These are phyloP conservation scores for Paecilomyces sp. DNA, from an alignment of 2,329 filamentous ascomycete species.

Conservation along the genomic window DNA sequence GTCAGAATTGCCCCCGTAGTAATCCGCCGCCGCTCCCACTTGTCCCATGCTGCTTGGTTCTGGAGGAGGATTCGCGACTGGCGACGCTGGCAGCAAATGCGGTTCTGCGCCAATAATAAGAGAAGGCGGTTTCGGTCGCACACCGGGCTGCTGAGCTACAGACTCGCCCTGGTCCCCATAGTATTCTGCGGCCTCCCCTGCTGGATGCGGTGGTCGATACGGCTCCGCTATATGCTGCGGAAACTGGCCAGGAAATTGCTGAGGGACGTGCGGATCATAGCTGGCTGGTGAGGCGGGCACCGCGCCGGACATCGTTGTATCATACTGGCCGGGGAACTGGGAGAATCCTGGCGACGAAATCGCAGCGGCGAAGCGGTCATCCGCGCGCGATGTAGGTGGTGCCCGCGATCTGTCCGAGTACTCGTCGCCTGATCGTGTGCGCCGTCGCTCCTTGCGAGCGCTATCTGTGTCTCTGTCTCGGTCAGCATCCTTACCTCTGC, in stretches of 20 bases:
- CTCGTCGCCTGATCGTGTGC: conserved; percentile 22
- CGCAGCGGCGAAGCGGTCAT: conserved; percentile 22
- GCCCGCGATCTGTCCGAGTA: conserved; percentile 14
- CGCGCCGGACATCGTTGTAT: conserved; percentile 12
- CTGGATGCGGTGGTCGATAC: conserved; percentile 39
- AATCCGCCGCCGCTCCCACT: conserved; percentile 48
- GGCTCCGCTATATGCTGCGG: conserved; percentile 39
- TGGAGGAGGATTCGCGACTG: conserved; percentile 45
- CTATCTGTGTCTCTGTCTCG: conserved; percentile 10
- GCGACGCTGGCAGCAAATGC: conserved; percentile 49
- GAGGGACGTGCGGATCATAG: conserved; percentile 43
- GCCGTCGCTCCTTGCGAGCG: conserved; percentile 18
- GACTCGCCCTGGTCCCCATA: conserved; percentile 58
- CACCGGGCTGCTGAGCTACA: conserved; percentile 53
- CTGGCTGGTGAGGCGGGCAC: conserved; percentile 18
- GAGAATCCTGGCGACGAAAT: conserved; percentile 23
- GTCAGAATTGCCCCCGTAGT: conserved; percentile 36
- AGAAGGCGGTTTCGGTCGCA: conserved; percentile 45
- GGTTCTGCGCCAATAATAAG: conserved; percentile 50
- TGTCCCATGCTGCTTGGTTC: conserved; percentile 49
- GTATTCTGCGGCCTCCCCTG: conserved; percentile 54
- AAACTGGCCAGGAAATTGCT: conserved; percentile 55
- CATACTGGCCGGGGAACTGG: conserved; percentile 27
- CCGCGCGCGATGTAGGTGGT: conserved; percentile 13
- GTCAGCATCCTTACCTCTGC: conserved; percentile 6